Base-by-base conservation (phyloP, 441 rosid genomes). In the Gossypium laxum region DNA sequence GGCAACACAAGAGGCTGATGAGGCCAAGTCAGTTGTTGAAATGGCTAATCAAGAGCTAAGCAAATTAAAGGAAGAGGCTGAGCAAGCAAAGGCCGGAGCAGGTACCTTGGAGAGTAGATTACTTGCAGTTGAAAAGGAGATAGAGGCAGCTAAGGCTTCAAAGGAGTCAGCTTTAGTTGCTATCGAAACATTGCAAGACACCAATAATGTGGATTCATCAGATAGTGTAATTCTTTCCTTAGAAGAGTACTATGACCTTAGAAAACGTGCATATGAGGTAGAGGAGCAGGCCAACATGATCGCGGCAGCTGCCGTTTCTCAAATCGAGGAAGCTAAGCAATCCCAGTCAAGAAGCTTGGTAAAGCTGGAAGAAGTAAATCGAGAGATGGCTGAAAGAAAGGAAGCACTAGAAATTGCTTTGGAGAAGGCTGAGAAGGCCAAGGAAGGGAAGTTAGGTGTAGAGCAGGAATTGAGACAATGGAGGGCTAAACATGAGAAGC, bases 381-480 rank as follows among this genome's bases (percentile, higher is more conserved):
- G 72, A 81, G 97, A 89, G 77, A 80, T 91, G 85, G 82, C 81
- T 52, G 79, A 77, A 3, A 86, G 93, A 74, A 91, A 80, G 83
- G 87, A 87, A 74, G 87, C 86, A 0, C 76, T 93, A n/a, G 82
- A 70, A 82, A 70, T 74, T 51, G 96, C 98, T 21, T 76, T 79
- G 81, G 95, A 81, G 12, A 90, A 87, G 81, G 97, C 96, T 1
- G 97, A 90, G 83, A 82, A 77, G 78, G 98, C 98, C 45, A 87
- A 88, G 85, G 93, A 89, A 72, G 92, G 90, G 72, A 93, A 91
- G 80, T 54, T 91, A 68, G 93, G 88, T 26, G 86, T 86, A 21
- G 98, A 93, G 72, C 95, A 93, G 15, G 97, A 93, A 82, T 69
- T 93, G 78, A 84, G 98, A 78, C 87, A 79, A 69, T 91, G 98